These are phyloP conservation scores for Emmonsiellopsis sp. DNA, from an alignment of 2,329 filamentous ascomycete species.

Conservation along the genomic window DNA sequence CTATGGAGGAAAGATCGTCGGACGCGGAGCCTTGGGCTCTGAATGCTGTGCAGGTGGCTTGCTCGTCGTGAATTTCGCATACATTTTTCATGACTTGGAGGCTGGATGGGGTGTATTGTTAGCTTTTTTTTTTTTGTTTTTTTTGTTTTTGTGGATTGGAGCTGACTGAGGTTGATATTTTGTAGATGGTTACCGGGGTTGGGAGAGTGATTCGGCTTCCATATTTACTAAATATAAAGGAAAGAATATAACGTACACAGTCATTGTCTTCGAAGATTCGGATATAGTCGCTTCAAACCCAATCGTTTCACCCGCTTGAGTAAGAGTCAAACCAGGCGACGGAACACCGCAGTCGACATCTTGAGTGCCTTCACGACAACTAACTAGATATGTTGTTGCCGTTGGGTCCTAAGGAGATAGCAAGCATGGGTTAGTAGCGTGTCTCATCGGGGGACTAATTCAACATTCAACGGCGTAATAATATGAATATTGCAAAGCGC, in stretches of 20 bases:
- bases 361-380: background rate
- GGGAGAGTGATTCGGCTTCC: background rate
- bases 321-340: background rate
- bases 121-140: background rate
- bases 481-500: too few relatives aligned
- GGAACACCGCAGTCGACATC: background rate
- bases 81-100: background rate
- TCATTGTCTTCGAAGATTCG: too few relatives aligned
- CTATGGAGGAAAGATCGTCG: background rate
- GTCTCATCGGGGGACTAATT: too few relatives aligned
- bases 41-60: background rate
- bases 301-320: too few relatives aligned
- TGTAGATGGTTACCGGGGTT: background rate
- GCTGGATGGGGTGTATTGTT: background rate
- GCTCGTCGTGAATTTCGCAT: background rate
- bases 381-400: background rate
- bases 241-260: too few relatives aligned
- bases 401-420: background rate
- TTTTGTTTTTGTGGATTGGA: background rate
- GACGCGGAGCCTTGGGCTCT: too few relatives aligned
- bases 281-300: too few relatives aligned
- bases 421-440: background rate
- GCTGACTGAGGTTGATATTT: too few relatives aligned
- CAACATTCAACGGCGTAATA: background rate
- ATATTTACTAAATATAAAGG: too few relatives aligned